phyloP scores from a whole-genome alignment of 2,329 filamentous ascomycete species.

The Pseudocercospora crystallina region DNA sequence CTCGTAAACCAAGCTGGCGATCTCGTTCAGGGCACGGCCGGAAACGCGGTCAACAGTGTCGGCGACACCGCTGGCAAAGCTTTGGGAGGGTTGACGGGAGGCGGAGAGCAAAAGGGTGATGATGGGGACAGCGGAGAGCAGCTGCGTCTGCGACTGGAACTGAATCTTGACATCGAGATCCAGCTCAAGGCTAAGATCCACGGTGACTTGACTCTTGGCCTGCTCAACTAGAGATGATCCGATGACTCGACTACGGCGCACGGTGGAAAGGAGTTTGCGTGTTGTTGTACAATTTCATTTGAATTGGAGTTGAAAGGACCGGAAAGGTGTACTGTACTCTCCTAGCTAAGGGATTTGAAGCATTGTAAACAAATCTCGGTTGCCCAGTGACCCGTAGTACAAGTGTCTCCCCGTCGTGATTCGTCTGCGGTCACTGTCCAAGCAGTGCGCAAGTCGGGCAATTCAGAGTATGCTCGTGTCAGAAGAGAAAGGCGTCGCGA shows the following conservation, averaged over 20 bases:
- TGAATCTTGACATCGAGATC: conserved; percentile 63
- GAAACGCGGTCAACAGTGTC: conserved; percentile 45
- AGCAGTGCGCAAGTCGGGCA: too few relatives aligned
- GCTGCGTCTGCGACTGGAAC: conserved; percentile 57
- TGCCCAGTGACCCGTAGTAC: background rate
- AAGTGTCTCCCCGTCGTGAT: too few relatives aligned
- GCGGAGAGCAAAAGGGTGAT: conserved; percentile 26
- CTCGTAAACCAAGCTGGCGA: conserved; percentile 54
- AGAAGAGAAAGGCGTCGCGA: too few relatives aligned
- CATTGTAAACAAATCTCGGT: too few relatives aligned
- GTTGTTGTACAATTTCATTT: background rate
- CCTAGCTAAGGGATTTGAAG: background rate
- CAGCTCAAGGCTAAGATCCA: conserved; percentile 66
- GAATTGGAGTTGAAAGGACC: background rate
- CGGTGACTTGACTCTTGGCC: conserved; percentile 60
- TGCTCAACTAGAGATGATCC: conserved; percentile 38
- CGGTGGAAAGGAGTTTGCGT: background rate
- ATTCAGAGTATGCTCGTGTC: too few relatives aligned
- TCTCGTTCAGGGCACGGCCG: conserved; percentile 57
- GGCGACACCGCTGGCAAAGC: conserved; percentile 47
- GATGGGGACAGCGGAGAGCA: conserved; percentile 47
- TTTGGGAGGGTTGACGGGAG: conserved; percentile 50
- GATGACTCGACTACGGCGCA: background rate
- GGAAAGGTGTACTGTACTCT: conserved; percentile 11
- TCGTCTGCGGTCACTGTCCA: too few relatives aligned